phyloP scores from a whole-genome alignment of 371 early-diverging fungal species.

The Vairimorpha necatrix region DNA sequence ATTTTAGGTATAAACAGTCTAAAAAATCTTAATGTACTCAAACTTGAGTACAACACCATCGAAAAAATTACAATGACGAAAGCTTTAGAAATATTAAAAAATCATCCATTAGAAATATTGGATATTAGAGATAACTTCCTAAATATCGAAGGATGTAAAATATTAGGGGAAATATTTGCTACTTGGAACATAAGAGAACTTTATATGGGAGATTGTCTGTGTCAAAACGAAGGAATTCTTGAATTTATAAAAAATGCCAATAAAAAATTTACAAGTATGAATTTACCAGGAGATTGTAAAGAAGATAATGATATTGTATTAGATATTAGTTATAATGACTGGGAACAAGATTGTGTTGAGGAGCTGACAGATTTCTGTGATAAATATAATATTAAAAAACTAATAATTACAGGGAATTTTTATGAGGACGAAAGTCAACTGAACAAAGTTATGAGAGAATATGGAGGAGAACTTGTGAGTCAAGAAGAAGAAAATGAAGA shows the following conservation, averaged over 20 bases:
- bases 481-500: constrained; percentile 2
- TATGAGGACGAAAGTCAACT: constrained; percentile 40
- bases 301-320: constrained; percentile 23
- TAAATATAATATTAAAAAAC: constrained; percentile 30
- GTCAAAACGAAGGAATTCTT: constrained; percentile 54
- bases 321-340: constrained; percentile 64
- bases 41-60: constrained; percentile 63
- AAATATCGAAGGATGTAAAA: constrained; percentile 49
- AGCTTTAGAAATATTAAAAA: constrained; percentile 42
- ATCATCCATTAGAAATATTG: constrained; percentile 50
- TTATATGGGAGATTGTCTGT: constrained; percentile 57
- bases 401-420: constrained; percentile 62
- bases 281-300: constrained; percentile 44
- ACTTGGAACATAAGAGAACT: constrained; percentile 56
- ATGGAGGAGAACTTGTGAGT: constrained; percentile 29
- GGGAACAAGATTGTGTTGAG: constrained; percentile 52
- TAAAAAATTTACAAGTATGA: constrained; percentile 14
- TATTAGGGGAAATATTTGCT: constrained; percentile 47
- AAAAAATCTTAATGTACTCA: constrained; percentile 53
- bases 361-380: constrained; percentile 35
- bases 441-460: background rate
- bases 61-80: constrained; percentile 50
- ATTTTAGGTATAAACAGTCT: constrained; percentile 52
- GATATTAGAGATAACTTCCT: constrained; percentile 65
- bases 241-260: constrained; percentile 42